Evolutionary conservation across 2,329 filamentous ascomycete species (phyloP), one percentile per base, ranked within the genome.

Genomic region (Penicillium sp.): DNA sequence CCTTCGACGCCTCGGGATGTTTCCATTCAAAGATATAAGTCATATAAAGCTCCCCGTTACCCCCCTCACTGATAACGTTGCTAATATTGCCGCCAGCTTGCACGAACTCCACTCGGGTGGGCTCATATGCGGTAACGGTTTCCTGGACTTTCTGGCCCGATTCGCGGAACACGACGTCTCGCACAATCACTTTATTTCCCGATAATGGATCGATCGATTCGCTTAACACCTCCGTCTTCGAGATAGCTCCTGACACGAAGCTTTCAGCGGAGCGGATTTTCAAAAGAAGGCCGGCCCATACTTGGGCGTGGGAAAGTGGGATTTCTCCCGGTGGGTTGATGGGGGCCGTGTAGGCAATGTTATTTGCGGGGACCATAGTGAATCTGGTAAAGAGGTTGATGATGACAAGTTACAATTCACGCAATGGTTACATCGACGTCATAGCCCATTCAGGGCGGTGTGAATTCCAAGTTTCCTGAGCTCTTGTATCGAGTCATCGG

Each of bases 21-120:
- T 67, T 62, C 72, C 73, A 77, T 49, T 76, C 72, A 57, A 77
- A 77, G 2, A 69, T 67, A 61, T 75, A 77, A 1, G 74, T 77
- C 67, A 77, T 63, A 48, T 69, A 72, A n/a, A 77, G 43, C 8
- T 72, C 69, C 6, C 69, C 71, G 9, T 60, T 61, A 1, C 60
- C 58, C 2, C 71, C 72, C 12, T 71, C 62, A 25, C 68, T 72
- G 37, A 74, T 31, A 1, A 66, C 62, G 46, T 71, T 70, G 33
- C 56, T 60, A 4, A 70, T 49, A 2, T 58, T 59, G 49, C 67
- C 68, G 31, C 63, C 53, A 0, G 65, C 62, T 51, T 70, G 68
- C 7, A 51, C 56, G 49, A 70, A 71, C 6, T 69, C 67, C n/a
- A 70, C 65, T 20, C 66, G 63, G 22, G 56, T 55, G 5, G 62